Evolutionary conservation across 768 basidiomycete species (phyloP).

Genomic region (Serendipita indica): DNA sequence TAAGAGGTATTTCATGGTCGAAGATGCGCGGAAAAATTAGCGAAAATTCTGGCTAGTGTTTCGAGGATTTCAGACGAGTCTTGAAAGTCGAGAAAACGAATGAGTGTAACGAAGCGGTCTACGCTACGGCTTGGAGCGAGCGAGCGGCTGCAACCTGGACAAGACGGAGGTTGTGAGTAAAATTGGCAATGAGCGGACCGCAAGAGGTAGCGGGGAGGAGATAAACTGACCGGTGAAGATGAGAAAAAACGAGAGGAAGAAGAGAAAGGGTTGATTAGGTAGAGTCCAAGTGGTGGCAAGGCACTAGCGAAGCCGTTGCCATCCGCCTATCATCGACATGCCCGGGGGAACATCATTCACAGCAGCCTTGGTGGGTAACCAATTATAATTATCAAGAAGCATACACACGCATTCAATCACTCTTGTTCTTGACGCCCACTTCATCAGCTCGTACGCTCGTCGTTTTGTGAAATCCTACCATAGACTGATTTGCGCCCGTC

Average conservation of each 20-base stretch:
- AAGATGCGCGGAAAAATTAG: background rate
- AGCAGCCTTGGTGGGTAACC: too few relatives aligned
- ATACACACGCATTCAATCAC: too few relatives aligned
- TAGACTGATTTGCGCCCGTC: background rate
- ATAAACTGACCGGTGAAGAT: background rate
- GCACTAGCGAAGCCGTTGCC: background rate
- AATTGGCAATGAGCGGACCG: background rate
- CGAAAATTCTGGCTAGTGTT: background rate
- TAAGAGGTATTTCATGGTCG: conserved; percentile 6
- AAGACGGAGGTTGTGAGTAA: background rate
- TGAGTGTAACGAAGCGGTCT: conserved; percentile 5
- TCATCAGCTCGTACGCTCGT: background rate
- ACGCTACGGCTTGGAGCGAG: background rate
- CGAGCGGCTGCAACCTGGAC: background rate
- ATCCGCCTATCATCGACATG: too few relatives aligned
- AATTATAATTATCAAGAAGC: too few relatives aligned
- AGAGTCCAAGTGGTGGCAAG: background rate
- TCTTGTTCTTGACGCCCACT: background rate
- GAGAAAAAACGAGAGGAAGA: conserved; percentile 1
- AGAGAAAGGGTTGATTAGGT: background rate
- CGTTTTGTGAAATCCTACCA: background rate
- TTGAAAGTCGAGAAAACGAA: background rate
- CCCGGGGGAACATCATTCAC: too few relatives aligned
- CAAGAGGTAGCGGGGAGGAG: too few relatives aligned
- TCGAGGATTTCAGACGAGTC: background rate